phyloP scores from a whole-genome alignment of 2,329 filamentous ascomycete genomes.

The Alternaria infectoria region DNA sequence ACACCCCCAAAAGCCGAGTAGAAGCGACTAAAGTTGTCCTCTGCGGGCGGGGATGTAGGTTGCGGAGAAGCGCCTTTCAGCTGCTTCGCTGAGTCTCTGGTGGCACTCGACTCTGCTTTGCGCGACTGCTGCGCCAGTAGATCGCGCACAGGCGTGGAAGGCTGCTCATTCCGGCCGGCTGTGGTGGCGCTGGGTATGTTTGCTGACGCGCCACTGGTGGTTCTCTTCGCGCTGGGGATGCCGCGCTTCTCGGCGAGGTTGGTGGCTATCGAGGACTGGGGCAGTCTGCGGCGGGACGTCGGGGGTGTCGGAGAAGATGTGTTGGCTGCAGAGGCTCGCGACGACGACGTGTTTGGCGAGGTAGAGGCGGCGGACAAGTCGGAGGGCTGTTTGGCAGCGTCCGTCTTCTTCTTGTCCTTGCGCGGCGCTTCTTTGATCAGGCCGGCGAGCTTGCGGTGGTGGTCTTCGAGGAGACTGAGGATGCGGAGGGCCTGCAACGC shows the following conservation, averaged over 20 bases:
- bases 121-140: constrained; percentile 41
- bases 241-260: constrained; percentile 86
- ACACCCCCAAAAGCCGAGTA: constrained; percentile 90
- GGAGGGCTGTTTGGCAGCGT: constrained; percentile 11
- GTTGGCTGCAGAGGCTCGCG: constrained; percentile 39
- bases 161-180: constrained; percentile 56
- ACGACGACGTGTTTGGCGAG: constrained; percentile 23
- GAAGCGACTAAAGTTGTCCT: constrained; percentile 87
- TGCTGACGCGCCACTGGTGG: constrained; percentile 72
- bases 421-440: constrained; percentile 72
- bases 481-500: constrained; percentile 74
- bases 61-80: constrained; percentile 13
- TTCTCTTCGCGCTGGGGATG: constrained; percentile 65
- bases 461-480: constrained; percentile 81
- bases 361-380: constrained; percentile 18
- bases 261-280: constrained; percentile 83
- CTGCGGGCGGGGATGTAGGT: constrained; percentile 48
- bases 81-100: constrained; percentile 21
- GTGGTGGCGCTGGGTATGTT: constrained; percentile 75
- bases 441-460: constrained; percentile 83
- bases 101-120: constrained; percentile 28
- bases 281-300: constrained; percentile 54
- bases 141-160: constrained; percentile 40
- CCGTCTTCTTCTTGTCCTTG: constrained; percentile 33
- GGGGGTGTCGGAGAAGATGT: constrained; percentile 46